These are phyloP conservation scores for Mycena sanguinolenta DNA, from an alignment of 768 basidiomycete species.

Conservation along the genomic window DNA sequence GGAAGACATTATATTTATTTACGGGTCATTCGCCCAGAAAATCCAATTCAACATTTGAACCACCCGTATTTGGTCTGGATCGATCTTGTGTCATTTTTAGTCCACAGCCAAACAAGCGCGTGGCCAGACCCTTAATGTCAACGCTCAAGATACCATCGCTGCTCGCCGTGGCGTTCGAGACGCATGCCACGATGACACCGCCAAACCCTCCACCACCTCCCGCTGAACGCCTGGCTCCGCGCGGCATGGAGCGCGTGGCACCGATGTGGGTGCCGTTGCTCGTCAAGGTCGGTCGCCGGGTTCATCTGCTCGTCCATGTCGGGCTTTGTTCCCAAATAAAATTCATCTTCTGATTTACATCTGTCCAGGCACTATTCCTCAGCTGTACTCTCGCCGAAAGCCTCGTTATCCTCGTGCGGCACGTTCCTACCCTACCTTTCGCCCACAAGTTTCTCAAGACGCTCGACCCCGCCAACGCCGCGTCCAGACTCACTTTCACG, in stretches of 20 bases:
- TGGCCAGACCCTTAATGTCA: too few relatives aligned
- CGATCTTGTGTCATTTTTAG: too few relatives aligned
- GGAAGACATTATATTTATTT: too few relatives aligned
- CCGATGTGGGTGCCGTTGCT: slow-evolving; percentile 32
- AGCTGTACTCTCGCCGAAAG: slow-evolving; percentile 28
- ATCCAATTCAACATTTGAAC: too few relatives aligned
- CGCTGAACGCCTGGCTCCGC: slow-evolving; percentile 39
- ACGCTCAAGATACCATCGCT: slow-evolving; percentile 39
- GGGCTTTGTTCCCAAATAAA: neutral
- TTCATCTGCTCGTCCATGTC: slow-evolving; percentile 14
- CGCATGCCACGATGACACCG: slow-evolving; percentile 43
- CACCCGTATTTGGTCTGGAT: too few relatives aligned
- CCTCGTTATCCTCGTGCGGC: neutral
- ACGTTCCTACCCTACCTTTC: neutral
- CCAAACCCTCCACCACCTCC: slow-evolving; percentile 43
- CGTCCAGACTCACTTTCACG: neutral
- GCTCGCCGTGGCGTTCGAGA: slow-evolving; percentile 43
- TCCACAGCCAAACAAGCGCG: too few relatives aligned
- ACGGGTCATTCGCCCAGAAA: too few relatives aligned
- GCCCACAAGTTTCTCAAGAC: neutral
- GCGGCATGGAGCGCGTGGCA: slow-evolving; percentile 38
- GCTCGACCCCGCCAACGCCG: neutral
- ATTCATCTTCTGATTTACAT: neutral
- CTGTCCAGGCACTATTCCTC: slow-evolving; percentile 39
- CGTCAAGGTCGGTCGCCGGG: slow-evolving; percentile 40